These are phyloP conservation scores for Alternaria novae-zelandiae DNA, from an alignment of 2,329 filamentous ascomycete genomes.

Conservation along the genomic window DNA sequence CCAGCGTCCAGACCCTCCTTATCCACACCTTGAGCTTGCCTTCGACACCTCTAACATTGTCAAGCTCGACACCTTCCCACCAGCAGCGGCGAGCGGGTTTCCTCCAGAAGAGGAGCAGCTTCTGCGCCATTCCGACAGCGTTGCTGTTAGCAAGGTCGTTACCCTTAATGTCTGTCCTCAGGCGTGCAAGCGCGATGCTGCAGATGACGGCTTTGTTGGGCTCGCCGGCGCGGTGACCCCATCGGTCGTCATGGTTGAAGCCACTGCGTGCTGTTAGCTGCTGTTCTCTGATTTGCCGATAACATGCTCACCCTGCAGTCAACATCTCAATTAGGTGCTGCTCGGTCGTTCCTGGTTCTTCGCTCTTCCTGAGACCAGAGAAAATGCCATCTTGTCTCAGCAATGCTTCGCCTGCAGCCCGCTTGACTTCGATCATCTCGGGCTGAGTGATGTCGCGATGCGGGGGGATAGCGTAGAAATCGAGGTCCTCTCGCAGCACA, in stretches of 20 bases:
- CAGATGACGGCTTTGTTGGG: conserved; percentile 99
- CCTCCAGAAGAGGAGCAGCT: conserved; percentile 95
- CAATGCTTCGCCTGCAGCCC: conserved; percentile 85
- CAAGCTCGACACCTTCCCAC: conserved; percentile 97
- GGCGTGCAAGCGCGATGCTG: conserved; percentile 88
- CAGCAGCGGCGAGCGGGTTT: conserved; percentile 96
- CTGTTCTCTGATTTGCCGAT: background rate
- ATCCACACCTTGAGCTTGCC: conserved; percentile 98
- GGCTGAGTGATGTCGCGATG: conserved; percentile 79
- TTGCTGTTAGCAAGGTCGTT: conserved; percentile 75
- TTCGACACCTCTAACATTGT: conserved; percentile 86
- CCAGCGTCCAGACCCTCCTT: conserved; percentile 94
- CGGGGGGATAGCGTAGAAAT: conserved; percentile 96
- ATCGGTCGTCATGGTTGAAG: conserved; percentile 93
- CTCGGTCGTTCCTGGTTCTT: conserved; percentile 95
- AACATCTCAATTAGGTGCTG: conserved; percentile 99
- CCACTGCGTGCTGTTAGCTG: conserved; percentile 64
- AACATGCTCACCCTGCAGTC: conserved; percentile 80
- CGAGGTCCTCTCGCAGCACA: conserved; percentile 91
- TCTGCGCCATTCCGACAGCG: conserved; percentile 97
- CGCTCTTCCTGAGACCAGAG: conserved; percentile 90
- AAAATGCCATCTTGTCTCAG: conserved; percentile 94
- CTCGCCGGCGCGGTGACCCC: conserved; percentile 97
- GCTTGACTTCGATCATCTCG: conserved; percentile 96
- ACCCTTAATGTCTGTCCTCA: conserved; percentile 86